phyloP scores from a whole-genome alignment of 345 rosid species.

The Eucalyptus victrix region DNA sequence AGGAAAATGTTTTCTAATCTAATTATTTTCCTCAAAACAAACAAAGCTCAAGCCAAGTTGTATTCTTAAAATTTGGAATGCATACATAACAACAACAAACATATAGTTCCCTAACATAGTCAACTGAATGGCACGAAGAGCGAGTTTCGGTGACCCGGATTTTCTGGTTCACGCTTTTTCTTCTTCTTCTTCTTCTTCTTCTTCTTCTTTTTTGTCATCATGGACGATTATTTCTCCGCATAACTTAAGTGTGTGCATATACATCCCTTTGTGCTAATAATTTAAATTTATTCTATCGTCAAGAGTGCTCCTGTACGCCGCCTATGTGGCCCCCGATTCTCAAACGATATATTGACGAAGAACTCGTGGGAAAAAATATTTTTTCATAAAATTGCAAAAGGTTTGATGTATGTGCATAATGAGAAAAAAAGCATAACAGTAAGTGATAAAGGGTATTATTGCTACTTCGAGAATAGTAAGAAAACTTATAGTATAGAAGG shows the following conservation, averaged over 20 bases:
- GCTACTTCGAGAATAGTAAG: not conserved
- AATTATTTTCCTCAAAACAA: too few species aligned
- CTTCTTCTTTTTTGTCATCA: too few species aligned
- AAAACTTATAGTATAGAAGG: not conserved
- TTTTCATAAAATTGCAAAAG: not conserved
- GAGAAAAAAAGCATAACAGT: not conserved
- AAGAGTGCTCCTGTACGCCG: not conserved
- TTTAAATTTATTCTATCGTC: not conserved
- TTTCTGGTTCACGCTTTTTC: not conserved
- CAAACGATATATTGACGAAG: not conserved
- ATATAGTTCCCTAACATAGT: not conserved
- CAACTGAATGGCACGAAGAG: not conserved
- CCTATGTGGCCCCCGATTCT: not conserved
- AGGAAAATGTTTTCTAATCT: rapidly evolving
- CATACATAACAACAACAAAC: not conserved
- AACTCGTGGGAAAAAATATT: not conserved
- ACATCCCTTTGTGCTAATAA: not conserved
- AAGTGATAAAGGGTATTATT: not conserved
- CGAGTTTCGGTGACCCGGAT: not conserved
- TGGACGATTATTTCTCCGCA: not conserved
- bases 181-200: too few species aligned
- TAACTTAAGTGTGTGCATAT: too few species aligned
- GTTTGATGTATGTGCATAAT: not conserved
- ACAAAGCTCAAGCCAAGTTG: not conserved
- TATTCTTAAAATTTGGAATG: not conserved